Evolutionary conservation across 441 rosid species (phyloP).

Genomic region (Adansonia grandidieri): DNA sequence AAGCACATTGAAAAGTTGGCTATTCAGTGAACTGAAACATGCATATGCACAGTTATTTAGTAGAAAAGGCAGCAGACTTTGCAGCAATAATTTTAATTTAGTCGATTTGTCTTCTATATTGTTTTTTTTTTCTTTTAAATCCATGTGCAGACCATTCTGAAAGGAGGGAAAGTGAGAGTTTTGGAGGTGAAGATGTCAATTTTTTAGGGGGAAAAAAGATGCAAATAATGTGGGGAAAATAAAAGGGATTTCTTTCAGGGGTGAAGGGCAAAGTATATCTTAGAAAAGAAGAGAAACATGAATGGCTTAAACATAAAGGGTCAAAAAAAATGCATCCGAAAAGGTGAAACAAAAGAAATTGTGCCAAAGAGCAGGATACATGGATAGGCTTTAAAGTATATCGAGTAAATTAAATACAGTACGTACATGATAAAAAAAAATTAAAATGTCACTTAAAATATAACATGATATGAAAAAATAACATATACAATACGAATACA

Average conservation of each 20-base stretch:
- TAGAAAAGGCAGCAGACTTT: neutral
- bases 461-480: no score
- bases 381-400: neutral
- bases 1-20: neutral
- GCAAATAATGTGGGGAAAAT: neutral
- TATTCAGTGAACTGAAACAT: neutral
- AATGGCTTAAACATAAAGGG: neutral
- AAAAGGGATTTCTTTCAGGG: neutral
- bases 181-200: neutral
- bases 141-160: neutral
- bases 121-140: no score
- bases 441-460: no score
- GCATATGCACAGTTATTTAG: neutral
- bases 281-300: neutral
- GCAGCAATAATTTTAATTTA: neutral
- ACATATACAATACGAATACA: no score
- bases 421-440: no score
- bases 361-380: neutral
- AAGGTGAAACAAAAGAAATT: neutral
- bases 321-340: neutral
- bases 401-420: no score
- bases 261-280: neutral
- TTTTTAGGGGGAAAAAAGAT: neutral
- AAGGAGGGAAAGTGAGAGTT: neutral
- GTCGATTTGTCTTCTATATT: neutral